Percentiles rank a stretch among this genome's conserved stretches.
These are phyloP conservation scores for Mucor irregularis DNA, from an alignment of 371 early-diverging fungal species.

Conservation along the genomic window DNA sequence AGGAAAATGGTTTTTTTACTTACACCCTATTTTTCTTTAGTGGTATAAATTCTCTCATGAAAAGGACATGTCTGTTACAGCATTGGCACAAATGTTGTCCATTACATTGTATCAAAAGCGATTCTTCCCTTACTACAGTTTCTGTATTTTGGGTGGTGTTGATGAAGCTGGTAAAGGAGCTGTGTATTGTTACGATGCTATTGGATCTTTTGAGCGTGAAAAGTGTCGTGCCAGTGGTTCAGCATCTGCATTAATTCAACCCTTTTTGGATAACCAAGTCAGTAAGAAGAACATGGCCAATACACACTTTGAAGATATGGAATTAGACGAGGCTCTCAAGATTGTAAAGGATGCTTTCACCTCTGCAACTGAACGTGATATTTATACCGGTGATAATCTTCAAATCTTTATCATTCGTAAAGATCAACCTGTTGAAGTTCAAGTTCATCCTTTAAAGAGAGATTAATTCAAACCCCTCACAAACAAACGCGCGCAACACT, in stretches of 20 bases:
- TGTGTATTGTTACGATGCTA: constrained; percentile 95
- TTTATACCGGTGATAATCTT: constrained; percentile 98
- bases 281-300: constrained; percentile 66
- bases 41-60: constrained; percentile 93
- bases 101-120: constrained; percentile 93
- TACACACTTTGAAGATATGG: constrained; percentile 33
- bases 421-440: constrained; percentile 73
- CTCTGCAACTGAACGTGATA: constrained; percentile 98
- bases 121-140: constrained; percentile 99
- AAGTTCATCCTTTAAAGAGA: constrained; percentile 75
- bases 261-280: constrained; percentile 98
- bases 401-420: constrained; percentile 91
- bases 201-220: constrained; percentile 93
- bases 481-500: no score
- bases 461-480: no score
- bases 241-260: constrained; percentile 93
- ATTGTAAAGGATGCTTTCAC: constrained; percentile 97
- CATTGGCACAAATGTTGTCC: constrained; percentile 94
- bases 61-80: constrained; percentile 83
- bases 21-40: constrained; percentile 37
- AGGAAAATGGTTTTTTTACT: not conserved
- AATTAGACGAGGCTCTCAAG: constrained; percentile 71
- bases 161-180: constrained; percentile 90
- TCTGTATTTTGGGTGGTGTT: constrained; percentile 91
- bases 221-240: constrained; percentile 88